phyloP scores from a whole-genome alignment of 225 moss, liverwort and hornwort genomes.

The Climacium dendroides region DNA sequence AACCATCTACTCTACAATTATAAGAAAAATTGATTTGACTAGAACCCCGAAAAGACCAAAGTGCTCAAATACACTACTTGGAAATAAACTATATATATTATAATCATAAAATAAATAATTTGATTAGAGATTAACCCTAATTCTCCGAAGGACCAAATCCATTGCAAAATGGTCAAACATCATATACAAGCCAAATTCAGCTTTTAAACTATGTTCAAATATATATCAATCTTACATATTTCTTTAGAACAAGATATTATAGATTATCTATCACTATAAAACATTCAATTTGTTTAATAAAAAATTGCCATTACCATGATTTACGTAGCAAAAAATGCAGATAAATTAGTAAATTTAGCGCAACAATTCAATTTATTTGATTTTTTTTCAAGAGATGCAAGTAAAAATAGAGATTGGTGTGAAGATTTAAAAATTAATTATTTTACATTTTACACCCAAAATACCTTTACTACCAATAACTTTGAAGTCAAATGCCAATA shows the following conservation, averaged over 20 bases:
- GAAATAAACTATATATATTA: neutral
- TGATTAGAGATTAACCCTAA: neutral
- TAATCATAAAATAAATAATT: neutral
- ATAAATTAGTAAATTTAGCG: neutral
- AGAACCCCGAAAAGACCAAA: neutral
- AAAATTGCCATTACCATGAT: no score
- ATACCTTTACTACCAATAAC: neutral
- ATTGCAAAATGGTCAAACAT: neutral
- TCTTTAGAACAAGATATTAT: no score
- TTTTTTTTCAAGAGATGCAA: no score
- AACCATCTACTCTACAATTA: neutral
- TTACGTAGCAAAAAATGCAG: neutral
- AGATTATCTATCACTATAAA: neutral
- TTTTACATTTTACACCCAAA: neutral
- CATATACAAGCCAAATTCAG: neutral
- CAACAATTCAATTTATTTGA: neutral
- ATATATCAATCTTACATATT: neutral
- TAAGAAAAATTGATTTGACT: neutral
- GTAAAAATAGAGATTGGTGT: neutral
- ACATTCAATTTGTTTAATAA: neutral
- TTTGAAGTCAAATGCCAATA: neutral
- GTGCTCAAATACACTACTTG: neutral
- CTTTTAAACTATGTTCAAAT: neutral
- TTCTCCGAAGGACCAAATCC: fast-evolving
- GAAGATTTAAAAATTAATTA: neutral